phyloP scores from a whole-genome alignment of 176 grass and related monocot species.

The Zizania latifolia region DNA sequence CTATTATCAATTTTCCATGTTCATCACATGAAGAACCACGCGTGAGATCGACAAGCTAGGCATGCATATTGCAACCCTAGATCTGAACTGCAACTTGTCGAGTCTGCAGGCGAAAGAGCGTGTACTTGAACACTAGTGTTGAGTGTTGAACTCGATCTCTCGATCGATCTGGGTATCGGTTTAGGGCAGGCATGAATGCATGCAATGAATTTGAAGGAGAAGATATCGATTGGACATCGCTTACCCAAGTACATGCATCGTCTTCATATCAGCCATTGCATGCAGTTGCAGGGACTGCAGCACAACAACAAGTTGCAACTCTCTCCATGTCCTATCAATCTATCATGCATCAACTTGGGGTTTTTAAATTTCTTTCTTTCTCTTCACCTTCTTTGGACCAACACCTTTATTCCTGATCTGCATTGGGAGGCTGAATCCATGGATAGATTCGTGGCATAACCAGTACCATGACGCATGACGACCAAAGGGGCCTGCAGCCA shows the following conservation, averaged over 20 bases:
- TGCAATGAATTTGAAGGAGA: neutral
- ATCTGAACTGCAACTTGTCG: neutral
- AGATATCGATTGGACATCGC: constrained; percentile 1
- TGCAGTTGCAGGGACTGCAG: neutral
- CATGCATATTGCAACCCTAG: neutral
- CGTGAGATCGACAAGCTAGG: no score
- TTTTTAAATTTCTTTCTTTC: neutral
- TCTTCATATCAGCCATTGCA: neutral
- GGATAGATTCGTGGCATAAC: neutral
- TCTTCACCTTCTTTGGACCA: neutral
- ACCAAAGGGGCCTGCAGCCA: neutral
- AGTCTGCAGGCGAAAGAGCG: neutral
- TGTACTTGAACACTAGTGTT: neutral
- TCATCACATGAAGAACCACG: neutral
- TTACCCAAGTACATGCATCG: constrained; percentile 15
- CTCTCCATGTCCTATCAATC: neutral
- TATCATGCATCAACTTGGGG: constrained; percentile 1
- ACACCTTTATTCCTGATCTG: neutral
- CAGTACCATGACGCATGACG: neutral
- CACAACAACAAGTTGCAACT: neutral
- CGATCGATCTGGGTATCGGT: neutral
- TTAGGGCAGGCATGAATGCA: no score
- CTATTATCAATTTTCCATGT: neutral
- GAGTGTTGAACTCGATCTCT: no score
- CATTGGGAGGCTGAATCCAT: constrained; percentile 16